Percentiles rank a stretch among this genome's conserved stretches.
Conservation (phyloP, 441 rosid genomes). For the Eruca vesicaria region DNA sequence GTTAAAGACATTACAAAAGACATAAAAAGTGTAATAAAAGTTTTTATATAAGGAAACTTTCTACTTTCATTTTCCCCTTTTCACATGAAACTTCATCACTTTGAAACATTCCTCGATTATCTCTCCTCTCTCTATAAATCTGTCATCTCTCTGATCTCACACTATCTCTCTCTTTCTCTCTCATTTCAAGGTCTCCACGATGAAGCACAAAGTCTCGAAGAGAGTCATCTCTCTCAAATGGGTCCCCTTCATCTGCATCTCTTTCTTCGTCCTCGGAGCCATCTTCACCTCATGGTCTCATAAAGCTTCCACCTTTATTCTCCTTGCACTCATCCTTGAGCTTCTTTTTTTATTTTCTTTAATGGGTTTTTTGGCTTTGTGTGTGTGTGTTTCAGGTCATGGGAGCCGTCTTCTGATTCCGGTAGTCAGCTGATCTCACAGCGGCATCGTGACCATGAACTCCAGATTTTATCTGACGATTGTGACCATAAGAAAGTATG, state of each 20-base stretch:
- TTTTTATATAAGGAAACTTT: neutral
- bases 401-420: conserved; percentile 22
- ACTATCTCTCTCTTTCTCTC: neutral
- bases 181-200: conserved; percentile 4
- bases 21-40: conserved; percentile 12
- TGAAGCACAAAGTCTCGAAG: conserved; percentile 33
- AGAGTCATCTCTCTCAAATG: conserved; percentile 56
- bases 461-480: conserved; percentile 54
- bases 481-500: conserved; percentile 55
- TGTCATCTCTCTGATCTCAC: conserved; percentile 15
- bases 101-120: neutral
- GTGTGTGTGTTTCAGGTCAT: conserved; percentile 16
- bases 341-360: neutral
- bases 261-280: conserved; percentile 64
- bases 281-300: conserved; percentile 66
- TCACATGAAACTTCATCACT: neutral
- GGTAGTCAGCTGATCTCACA: conserved; percentile 46
- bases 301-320: neutral
- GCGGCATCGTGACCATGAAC: conserved; percentile 54
- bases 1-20: conserved; percentile 14
- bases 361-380: neutral
- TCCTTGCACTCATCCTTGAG: neutral
- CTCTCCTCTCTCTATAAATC: conserved; percentile 15
- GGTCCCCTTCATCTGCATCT: conserved; percentile 70
- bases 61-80: neutral